phyloP scores from a whole-genome alignment of 176 grass and related monocot genomes.

The Carex parvula region DNA sequence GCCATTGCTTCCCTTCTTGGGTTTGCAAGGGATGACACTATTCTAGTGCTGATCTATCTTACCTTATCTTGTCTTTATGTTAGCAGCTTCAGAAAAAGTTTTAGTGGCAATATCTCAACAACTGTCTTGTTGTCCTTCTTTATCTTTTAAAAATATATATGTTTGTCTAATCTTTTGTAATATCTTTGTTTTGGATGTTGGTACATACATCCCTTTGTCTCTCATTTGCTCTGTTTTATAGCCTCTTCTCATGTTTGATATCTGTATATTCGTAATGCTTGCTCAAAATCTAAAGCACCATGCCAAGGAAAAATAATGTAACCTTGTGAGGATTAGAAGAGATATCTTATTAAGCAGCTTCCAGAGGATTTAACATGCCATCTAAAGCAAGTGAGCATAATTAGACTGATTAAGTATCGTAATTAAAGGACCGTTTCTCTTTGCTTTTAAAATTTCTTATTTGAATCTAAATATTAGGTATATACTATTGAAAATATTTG shows the following conservation, averaged over 20 bases:
- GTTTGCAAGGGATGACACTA: slow-evolving; percentile 4
- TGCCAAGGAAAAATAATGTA: background rate
- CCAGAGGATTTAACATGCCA: too few relatives aligned
- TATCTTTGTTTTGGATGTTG: slow-evolving; percentile 8
- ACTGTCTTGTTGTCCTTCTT: background rate
- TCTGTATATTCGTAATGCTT: background rate
- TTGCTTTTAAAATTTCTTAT: too few relatives aligned
- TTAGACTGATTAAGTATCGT: too few relatives aligned
- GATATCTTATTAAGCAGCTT: too few relatives aligned
- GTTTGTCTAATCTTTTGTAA: slow-evolving; percentile 16
- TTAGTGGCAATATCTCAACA: slow-evolving; percentile 12
- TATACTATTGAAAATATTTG: too few relatives aligned
- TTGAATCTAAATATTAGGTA: too few relatives aligned
- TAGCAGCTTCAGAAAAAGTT: slow-evolving; percentile 2
- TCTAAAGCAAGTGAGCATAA: too few relatives aligned
- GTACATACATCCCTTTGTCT: background rate
- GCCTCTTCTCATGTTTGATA: background rate
- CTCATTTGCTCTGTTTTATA: slow-evolving; percentile 5
- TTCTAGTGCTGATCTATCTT: slow-evolving; percentile 18
- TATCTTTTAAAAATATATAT: background rate
- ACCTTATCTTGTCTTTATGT: slow-evolving; percentile 5
- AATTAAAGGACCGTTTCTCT: too few relatives aligned
- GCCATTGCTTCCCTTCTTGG: slow-evolving; percentile 17
- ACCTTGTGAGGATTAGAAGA: background rate
- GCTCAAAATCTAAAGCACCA: background rate